Evolutionary conservation across 768 basidiomycete genomes (phyloP), one percentile per base, ranked within the genome.

Genomic region (Lactifluus pinguis): DNA sequence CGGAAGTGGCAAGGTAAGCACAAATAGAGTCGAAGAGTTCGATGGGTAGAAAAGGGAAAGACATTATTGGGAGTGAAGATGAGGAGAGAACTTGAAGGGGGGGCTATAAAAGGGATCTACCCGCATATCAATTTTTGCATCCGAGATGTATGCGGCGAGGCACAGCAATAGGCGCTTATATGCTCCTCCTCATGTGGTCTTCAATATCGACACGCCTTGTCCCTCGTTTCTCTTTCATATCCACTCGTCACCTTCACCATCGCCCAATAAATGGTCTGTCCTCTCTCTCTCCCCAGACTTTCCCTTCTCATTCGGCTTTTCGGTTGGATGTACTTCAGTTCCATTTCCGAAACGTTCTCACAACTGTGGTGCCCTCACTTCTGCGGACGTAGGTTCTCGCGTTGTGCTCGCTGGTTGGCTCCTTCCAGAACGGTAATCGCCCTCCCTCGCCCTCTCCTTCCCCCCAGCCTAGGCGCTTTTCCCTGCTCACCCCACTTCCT

Each of bases 351-450:
- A 49, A 29, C 66, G 68, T 21, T 68, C 69, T 42, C 70, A 71
- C 42, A 69, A 62, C 21, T 69, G 69, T 39, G 67, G 67, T 15
- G 63, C 65, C 15, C 51, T 71, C 53, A 58, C 62, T 19, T 41
- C 63, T 39, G 56, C 29, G 4, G 62, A 69, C 53, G 68, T 57
- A 4, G 69, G 61, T 19, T 51, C 61, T 25, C 48, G 42, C 47
- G 90, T 94, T 62, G 79, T 87, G 60, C 76, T 98, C 39, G 78
- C 86, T 25, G 94, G 94, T 38, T 91, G 87, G 86, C 76, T 95
- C 60, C 83, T 88, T 66, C 81, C 85, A 58, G 87, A 86, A 74
- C 83, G 92, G 91, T 92, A 74, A 74, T 80, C 76, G 61, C 51
- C 57, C 66, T 70, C 67, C 55, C 38, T 13, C 38, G 38, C 9